Conservation (phyloP, 441 rosid species). For the Macaranga tanarius region DNA sequence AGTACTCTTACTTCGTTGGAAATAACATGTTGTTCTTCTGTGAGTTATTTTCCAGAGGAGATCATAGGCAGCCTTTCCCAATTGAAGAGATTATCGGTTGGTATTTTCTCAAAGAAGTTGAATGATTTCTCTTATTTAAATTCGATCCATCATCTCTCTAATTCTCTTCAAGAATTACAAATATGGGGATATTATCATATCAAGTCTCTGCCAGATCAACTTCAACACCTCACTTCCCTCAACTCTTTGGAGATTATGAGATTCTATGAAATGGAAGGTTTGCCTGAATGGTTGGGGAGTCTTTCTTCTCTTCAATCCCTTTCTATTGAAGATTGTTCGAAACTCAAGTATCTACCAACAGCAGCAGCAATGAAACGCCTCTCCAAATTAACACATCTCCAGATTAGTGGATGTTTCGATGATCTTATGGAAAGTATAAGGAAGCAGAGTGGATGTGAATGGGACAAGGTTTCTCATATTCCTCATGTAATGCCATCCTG, state of each 20-base stretch:
- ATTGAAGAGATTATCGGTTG: slow-evolving; percentile 21
- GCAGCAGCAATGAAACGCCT: not conserved
- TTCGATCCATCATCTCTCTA: slow-evolving; percentile 19
- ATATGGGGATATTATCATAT: slow-evolving; percentile 11
- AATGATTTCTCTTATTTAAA: slow-evolving; percentile 25
- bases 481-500: too few species aligned
- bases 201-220: not conserved
- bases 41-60: not conserved
- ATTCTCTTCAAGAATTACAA: slow-evolving; percentile 11
- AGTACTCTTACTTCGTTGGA: slow-evolving; percentile 9
- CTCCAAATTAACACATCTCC: not conserved
- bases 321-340: not conserved
- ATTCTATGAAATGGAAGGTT: slow-evolving; percentile 16
- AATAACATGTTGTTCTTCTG: not conserved
- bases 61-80: slow-evolving; percentile 7
- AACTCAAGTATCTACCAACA: slow-evolving; percentile 22
- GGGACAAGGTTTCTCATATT: too few species aligned
- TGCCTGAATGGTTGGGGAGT: slow-evolving; percentile 30
- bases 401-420: too few species aligned
- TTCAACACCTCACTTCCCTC: not conserved
- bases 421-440: too few species aligned
- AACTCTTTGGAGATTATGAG: slow-evolving; percentile 4
- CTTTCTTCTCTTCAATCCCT: slow-evolving; percentile 29
- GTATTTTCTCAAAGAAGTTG: slow-evolving; percentile 23
- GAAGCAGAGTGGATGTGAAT: too few species aligned